Base-by-base conservation (phyloP, 2,329 filamentous ascomycete genomes). In the Rhexocercosporidium sp. region DNA sequence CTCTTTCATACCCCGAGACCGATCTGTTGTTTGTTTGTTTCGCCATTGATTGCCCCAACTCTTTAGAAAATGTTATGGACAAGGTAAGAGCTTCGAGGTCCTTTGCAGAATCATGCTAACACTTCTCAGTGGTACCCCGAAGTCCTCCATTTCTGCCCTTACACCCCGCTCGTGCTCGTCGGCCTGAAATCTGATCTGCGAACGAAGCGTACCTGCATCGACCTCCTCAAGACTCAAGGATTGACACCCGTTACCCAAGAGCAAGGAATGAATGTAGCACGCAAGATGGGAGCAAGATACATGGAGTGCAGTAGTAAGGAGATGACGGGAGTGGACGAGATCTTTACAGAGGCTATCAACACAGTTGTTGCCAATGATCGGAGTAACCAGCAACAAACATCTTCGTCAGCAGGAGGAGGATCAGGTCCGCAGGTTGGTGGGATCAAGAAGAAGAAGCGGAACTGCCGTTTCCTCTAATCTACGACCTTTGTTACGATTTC, bases 271-370 rank as follows among this genome's bases (percentile, higher is more conserved):
- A 86, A 88, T 9, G 94, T 99, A 29, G 94, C 96, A 65, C 88
- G 90, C 77, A 96, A 95, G 82, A 99, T 99, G 96, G 90, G 90
- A 70, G 96, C 96, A 14, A 86, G 90, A 77, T 99, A 99, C 83
- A 95, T 97, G 88, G 96, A 99, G 82, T 99, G 96, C 86, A 97
- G 94, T 78, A 97, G 93, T 81, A 98, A 98, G 82, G 96, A 97
- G 81, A 96, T 97, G 91, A 89, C 86, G 63, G 96, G 96, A 65
- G 95, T 99, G 54, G 93, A 98, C 79, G 95, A 98, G 76, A 96
- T 98, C 77, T 99, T 99, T 81, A 92, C 96, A 79, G 86, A 89
- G 69, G 96, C 96, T 65, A 94, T 99, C 77, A 88, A 94, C 76
- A 95, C 92, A 61, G 94, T 96, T 37, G 93, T 99, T 31, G 89